Evolutionary conservation across 495 filamentous ascomycete genomes (phyloP).

Genomic region (Aspergillus baeticus): DNA sequence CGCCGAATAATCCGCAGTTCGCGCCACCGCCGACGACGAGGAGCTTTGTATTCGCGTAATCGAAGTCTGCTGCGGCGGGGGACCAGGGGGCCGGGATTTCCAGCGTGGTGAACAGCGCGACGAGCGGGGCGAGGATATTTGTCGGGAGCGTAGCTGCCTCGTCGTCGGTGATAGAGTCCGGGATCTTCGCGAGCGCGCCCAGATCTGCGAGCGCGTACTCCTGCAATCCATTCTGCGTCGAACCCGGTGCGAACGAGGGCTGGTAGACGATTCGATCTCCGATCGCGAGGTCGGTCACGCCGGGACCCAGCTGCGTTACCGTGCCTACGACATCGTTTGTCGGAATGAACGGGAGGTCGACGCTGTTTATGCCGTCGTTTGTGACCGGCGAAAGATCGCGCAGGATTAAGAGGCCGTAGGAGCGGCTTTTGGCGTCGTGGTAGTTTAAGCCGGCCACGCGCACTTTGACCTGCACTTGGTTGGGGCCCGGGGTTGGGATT

Average conservation of each 20-base stretch:
- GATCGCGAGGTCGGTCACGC: conserved; percentile 6
- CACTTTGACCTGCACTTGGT: conserved; percentile 26
- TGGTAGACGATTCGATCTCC: conserved; percentile 11
- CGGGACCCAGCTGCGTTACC: conserved; percentile 24
- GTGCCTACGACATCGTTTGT: conserved; percentile 27
- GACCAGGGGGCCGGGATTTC: conserved; percentile 19
- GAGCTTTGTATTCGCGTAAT: conserved; percentile 21
- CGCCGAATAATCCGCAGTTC: conserved; percentile 27
- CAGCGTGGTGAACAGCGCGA: conserved; percentile 27
- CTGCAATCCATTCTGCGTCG: conserved; percentile 20
- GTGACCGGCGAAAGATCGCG: not conserved
- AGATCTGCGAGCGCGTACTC: conserved; percentile 27
- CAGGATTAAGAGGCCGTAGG: conserved; percentile 26
- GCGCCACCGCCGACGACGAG: conserved; percentile 33
- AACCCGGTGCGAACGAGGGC: not conserved
- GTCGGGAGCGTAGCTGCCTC: conserved; percentile 27
- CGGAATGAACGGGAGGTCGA: conserved; percentile 20
- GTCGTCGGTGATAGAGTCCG: conserved; percentile 22
- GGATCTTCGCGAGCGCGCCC: conserved; percentile 18
- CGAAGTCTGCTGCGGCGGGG: conserved; percentile 16
- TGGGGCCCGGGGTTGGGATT: conserved; percentile 20
- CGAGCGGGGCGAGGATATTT: conserved; percentile 22
- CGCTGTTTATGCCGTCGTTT: not conserved
- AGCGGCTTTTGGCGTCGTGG: conserved; percentile 25
- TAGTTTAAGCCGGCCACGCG: conserved; percentile 29